phyloP scores from a whole-genome alignment of 352 stramenopile species.

The Aphanomyces euteiches region DNA sequence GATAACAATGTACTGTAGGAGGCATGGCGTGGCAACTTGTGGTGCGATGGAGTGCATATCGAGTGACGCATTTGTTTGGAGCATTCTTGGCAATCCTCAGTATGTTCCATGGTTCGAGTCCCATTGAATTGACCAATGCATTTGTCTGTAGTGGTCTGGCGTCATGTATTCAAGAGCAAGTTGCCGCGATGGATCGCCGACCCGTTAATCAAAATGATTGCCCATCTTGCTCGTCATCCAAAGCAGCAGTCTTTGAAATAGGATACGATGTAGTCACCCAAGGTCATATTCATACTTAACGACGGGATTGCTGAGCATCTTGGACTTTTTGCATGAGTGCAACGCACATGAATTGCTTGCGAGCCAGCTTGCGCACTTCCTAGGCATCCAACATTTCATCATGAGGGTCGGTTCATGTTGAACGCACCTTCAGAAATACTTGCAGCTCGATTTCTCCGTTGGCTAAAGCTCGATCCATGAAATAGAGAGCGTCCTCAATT shows the following conservation, averaged over 20 bases:
- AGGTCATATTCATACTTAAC: background rate
- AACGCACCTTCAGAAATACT: conserved; percentile 63
- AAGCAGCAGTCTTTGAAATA: background rate
- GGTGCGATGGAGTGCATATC: background rate
- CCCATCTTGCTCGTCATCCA: conserved; percentile 6
- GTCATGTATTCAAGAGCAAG: conserved; percentile 2
- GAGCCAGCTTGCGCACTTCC: conserved; percentile 83
- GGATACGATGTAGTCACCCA: background rate
- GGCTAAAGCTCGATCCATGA: conserved; percentile 84
- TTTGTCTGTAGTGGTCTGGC: conserved; percentile 28
- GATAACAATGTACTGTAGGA: background rate
- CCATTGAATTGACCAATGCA: background rate
- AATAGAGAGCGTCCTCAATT: conserved; percentile 89
- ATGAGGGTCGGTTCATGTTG: background rate
- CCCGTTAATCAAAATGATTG: conserved; percentile 25
- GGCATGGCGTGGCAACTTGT: background rate
- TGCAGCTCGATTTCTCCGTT: conserved; percentile 83
- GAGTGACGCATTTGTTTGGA: background rate
- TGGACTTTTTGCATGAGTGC: conserved; percentile 87
- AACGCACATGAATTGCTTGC: conserved; percentile 88
- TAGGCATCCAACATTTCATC: background rate
- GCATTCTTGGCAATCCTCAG: background rate
- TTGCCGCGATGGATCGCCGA: conserved; percentile 21
- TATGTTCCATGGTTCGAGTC: background rate
- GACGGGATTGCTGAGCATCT: conserved; percentile 51